These are phyloP conservation scores for Calonectria multiphialidica DNA, from an alignment of 2,329 filamentous ascomycete species.

Conservation along the genomic window DNA sequence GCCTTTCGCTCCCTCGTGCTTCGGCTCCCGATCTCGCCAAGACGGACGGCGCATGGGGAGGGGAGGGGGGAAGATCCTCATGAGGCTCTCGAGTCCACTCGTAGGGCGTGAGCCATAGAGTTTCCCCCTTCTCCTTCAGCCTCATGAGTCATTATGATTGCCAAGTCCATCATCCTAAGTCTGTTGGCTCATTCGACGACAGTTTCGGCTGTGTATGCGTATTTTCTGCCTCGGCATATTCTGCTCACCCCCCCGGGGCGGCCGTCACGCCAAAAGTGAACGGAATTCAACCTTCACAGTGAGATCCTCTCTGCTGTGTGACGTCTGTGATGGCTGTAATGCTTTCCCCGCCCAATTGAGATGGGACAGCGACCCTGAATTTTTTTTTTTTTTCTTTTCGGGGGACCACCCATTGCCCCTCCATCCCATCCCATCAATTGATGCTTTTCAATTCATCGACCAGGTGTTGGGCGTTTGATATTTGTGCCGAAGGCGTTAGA, in stretches of 20 bases:
- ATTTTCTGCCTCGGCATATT: neutral
- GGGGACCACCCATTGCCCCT: too few relatives aligned
- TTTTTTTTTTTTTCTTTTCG: neutral
- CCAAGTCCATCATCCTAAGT: neutral
- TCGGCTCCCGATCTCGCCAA: neutral
- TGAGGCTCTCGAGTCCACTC: neutral
- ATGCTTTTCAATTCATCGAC: neutral
- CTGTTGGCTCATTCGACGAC: too few relatives aligned
- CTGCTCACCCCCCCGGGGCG: neutral
- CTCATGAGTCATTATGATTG: conserved; percentile 3
- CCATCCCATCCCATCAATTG: neutral
- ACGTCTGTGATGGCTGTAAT: too few relatives aligned
- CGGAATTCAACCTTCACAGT: too few relatives aligned
- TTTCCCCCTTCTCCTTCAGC: neutral
- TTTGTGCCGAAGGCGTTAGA: neutral
- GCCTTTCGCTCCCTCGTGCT: neutral
- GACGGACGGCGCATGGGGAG: neutral
- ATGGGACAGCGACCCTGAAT: too few relatives aligned
- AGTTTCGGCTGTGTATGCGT: neutral
- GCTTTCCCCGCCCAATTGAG: too few relatives aligned
- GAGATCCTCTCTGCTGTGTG: too few relatives aligned
- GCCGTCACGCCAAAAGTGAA: too few relatives aligned
- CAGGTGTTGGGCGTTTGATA: neutral
- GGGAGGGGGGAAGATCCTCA: neutral
- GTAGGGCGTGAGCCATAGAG: neutral